Evolutionary conservation across 2,329 filamentous ascomycete genomes (phyloP), one percentile per base, ranked within the genome.

Genomic region (Cryphonectria nitschkei): DNA sequence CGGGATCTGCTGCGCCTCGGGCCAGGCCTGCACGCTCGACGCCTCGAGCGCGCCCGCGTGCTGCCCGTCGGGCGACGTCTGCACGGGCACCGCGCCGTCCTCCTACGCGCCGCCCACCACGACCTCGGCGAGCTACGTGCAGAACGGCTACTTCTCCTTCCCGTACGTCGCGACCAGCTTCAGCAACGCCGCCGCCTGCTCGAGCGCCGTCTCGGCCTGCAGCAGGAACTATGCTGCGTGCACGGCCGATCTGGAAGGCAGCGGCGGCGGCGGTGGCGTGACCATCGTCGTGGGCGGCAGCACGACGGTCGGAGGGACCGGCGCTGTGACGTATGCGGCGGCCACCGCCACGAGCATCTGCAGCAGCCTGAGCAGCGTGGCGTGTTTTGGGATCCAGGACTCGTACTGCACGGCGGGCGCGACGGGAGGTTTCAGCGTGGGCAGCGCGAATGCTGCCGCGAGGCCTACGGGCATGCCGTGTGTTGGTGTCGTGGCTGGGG

Each of bases 71-170:
- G 88, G 86, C 68, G 84, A 83, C 43, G 82, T 88, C 29, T 89
- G 87, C 75, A 89, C 87, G n/a, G 87, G 87, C 65, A 83, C 83
- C 41, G 86, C 85, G n/a, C 84, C 85, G 2, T 76, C 78, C 22
- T 79, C 73, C 72, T 78, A 77, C 74, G 70, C 71, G 6, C 65
- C 80, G 9, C 81, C 82, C 2, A 77, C 81, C 13, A 79, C 79
- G 16, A 74, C 79, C 34, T 73, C 81, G 16, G 81, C 82, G 3
- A 87, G 87, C 46, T 88, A 84, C 76, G 87, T 90, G 26, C 79
- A 83, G 58, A 90, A 90, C 76, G 74, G 81, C 37, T 89, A 86
- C 78, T 90, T 89, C 77, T 83, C 86, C 14, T 90, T 90, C 77
- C 88, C 88, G 1, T 87, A 87, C 75, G 83, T 89, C 67, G 79